Conservation (phyloP, 768 basidiomycete species). For the Boletus sp. region DNA sequence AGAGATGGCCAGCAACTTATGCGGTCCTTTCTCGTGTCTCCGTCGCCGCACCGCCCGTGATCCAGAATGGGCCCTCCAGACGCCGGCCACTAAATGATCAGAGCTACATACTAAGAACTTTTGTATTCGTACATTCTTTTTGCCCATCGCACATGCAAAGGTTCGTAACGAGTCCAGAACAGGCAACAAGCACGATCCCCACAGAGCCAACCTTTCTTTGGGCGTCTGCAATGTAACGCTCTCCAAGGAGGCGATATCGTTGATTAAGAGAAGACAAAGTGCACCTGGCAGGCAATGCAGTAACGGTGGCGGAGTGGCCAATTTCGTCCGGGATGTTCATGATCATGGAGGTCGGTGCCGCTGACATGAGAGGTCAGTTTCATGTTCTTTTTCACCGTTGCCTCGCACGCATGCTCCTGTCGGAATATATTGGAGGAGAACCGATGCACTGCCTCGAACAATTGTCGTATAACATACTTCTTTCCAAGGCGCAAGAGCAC, state of each 20-base stretch:
- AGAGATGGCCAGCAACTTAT: not conserved
- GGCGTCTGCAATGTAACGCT: not conserved
- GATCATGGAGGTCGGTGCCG: constrained; percentile 11
- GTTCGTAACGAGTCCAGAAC: not conserved
- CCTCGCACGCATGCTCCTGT: not conserved
- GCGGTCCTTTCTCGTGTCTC: too few species aligned
- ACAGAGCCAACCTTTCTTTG: too few species aligned
- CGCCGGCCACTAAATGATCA: not conserved
- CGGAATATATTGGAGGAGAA: not conserved
- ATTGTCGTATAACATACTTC: constrained; percentile 11
- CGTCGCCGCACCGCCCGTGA: too few species aligned
- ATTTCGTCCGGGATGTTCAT: constrained; percentile 15
- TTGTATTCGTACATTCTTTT: not conserved
- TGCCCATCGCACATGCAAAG: not conserved
- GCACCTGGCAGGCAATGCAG: not conserved
- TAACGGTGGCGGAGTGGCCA: not conserved
- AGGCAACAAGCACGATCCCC: not conserved
- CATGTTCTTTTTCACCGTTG: too few species aligned
- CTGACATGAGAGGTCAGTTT: too few species aligned
- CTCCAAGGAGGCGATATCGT: not conserved
- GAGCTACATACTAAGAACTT: too few species aligned
- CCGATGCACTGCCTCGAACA: constrained; percentile 6
- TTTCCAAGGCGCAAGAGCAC: constrained; percentile 8
- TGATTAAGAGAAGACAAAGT: not conserved
- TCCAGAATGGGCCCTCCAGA: not conserved